Base-by-base conservation (phyloP, 106 monocot genomes). In the Apostasia ramifera region DNA sequence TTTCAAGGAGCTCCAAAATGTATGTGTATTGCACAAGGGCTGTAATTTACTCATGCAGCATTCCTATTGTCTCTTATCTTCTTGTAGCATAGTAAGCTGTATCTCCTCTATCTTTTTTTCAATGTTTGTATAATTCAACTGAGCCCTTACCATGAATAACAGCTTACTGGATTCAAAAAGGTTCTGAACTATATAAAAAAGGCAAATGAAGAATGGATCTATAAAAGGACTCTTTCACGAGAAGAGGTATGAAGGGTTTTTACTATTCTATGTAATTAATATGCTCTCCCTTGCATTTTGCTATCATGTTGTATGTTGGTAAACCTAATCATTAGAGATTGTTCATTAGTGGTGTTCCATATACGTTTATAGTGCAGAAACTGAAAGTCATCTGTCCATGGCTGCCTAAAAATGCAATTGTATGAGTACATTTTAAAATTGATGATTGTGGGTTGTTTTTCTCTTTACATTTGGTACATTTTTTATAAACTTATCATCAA, bases 91-190 rank as follows among this genome's bases (percentile, higher is more conserved):
- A 47, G 47, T 37, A 48, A 38, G 15, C 48, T 15, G 15, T 65
- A 44, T 2, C 13, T 48, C 47, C 48, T 15, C 46, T 65, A 44
- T 2, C 13, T 48, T 49, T 45, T 65, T 65, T n/a, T 48, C 6
- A 8, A 1, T 65, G 6, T 8, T 65, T 37, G 11, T 10, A 47
- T 47, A 13, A 63, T 45, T 43, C 10, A 63, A 63, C 44, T 63
- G 1, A 63, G 45, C 45, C n/a, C 45, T 0, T 61, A 8, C 44
- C 15, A 14, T 59, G 5, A 71, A 73, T 77, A 42, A 54, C 85
- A 99, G 98, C 83, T 99, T 75, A 85, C 82, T 74, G 98, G 98
- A 63, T 99, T 90, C 71, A 93, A 93, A 70, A 93, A 99, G 78
- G 93, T 93, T 58, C 55, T 85, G 62, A 99, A 93, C 77, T 99